Percentiles rank a stretch among this genome's conserved stretches.
phyloP scores from a whole-genome alignment of 148 eudicot genomes.

The Fagopyrum esculentum region DNA sequence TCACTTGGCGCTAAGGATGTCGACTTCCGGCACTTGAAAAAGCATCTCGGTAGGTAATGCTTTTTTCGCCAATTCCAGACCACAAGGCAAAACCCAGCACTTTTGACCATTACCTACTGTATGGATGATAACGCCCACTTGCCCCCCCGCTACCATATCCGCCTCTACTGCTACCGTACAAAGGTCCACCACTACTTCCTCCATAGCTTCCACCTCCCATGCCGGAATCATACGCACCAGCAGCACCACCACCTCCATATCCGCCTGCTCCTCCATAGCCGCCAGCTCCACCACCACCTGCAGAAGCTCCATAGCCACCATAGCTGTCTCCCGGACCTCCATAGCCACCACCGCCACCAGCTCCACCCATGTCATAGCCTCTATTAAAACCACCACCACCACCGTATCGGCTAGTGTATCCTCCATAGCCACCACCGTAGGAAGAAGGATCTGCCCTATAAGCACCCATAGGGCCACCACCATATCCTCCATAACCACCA shows the following conservation, averaged over 20 bases:
- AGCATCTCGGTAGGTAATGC: neutral
- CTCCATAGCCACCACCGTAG: slow-evolving; percentile 38
- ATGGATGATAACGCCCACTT: slow-evolving; percentile 6
- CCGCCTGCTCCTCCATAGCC: slow-evolving; percentile 15
- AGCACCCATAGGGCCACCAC: slow-evolving; percentile 34
- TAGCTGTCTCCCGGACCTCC: slow-evolving; percentile 37
- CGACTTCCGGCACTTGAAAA: neutral
- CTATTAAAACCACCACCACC: slow-evolving; percentile 19
- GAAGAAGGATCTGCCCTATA: slow-evolving; percentile 39
- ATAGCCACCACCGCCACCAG: slow-evolving; percentile 26
- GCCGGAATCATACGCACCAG: slow-evolving; percentile 21
- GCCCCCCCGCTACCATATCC: slow-evolving; percentile 7
- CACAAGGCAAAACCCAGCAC: neutral
- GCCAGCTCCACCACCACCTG: slow-evolving; percentile 36
- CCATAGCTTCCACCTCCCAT: slow-evolving; percentile 41
- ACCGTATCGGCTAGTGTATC: slow-evolving; percentile 35
- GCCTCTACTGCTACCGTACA: slow-evolving; percentile 10
- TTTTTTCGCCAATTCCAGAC: neutral
- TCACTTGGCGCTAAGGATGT: neutral
- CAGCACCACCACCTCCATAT: slow-evolving; percentile 16
- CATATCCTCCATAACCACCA: slow-evolving; percentile 46
- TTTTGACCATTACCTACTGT: neutral
- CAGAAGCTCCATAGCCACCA: slow-evolving; percentile 41
- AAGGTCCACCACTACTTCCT: slow-evolving; percentile 42
- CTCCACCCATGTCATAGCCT: slow-evolving; percentile 33